A percentile compares a stretch with the other conserved stretches of the same genome.
Evolutionary conservation across 1,284 basidiomycete genomes (phyloP).

Genomic region (Rhodotorula sp.): DNA sequence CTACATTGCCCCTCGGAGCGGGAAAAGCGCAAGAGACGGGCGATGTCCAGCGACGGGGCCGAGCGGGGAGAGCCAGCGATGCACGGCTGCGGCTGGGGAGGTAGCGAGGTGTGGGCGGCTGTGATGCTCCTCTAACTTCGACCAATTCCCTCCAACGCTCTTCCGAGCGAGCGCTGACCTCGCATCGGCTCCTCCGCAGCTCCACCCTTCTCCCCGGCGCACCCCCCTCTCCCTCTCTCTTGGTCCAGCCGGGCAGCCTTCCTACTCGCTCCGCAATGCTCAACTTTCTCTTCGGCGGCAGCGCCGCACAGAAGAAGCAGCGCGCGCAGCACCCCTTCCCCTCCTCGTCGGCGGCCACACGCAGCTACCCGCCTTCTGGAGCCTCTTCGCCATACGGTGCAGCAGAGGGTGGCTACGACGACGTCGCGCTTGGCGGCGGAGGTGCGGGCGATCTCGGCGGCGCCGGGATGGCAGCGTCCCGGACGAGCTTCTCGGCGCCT

Average conservation of each 20-base stretch:
- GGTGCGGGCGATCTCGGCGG: background rate
- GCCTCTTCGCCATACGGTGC: background rate
- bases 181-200: background rate
- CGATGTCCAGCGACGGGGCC: no score
- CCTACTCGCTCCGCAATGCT: background rate
- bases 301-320: background rate
- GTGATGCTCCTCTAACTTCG: no score
- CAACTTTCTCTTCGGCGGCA: conserved; percentile 11
- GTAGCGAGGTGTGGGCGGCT: no score
- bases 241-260: background rate
- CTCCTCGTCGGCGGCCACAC: background rate
- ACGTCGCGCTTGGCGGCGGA: conserved; percentile 21
- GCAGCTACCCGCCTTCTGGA: background rate
- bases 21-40: no score
- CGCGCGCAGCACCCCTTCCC: background rate
- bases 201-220: background rate
- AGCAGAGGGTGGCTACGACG: conserved; percentile 13
- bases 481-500: background rate
- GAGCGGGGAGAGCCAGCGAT: no score
- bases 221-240: background rate
- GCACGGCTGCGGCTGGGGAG: no score
- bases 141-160: background rate
- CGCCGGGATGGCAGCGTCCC: background rate
- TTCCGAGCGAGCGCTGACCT: background rate
- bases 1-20: no score